Conservation (phyloP, 176 grass and related monocot genomes). For the Zea luxurians region DNA sequence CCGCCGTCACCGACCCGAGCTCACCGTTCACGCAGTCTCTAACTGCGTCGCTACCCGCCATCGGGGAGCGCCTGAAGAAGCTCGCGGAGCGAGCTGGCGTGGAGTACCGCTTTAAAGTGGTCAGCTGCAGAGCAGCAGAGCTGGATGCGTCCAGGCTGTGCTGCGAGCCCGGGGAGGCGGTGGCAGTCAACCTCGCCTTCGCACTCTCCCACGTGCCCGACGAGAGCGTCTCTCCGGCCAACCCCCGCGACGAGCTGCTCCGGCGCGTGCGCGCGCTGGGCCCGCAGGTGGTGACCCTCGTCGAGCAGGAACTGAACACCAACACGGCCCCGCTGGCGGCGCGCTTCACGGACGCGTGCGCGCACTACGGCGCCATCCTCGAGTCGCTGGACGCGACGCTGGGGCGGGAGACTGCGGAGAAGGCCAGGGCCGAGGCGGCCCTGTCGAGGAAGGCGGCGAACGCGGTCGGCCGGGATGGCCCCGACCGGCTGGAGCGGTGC, state of each 20-base stretch:
- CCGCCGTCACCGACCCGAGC: constrained; percentile 69
- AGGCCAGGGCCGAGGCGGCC: constrained; percentile 55
- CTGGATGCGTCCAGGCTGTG: constrained; percentile 53
- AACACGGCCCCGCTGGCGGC: constrained; percentile 73
- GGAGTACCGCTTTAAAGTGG: constrained; percentile 50
- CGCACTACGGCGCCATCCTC: constrained; percentile 65
- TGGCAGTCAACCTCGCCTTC: constrained; percentile 85
- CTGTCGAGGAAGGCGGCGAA: constrained; percentile 60
- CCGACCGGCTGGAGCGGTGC: constrained; percentile 78
- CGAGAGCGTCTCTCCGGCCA: constrained; percentile 89
- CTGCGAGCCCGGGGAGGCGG: constrained; percentile 63
- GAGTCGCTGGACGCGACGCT: constrained; percentile 61
- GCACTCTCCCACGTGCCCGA: constrained; percentile 72
- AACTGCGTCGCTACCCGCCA: neutral
- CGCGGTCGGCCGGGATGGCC: constrained; percentile 67
- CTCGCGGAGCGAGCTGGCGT: constrained; percentile 55
- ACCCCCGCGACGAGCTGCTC: constrained; percentile 85
- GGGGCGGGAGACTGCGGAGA: constrained; percentile 35
- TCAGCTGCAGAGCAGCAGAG: constrained; percentile 55
- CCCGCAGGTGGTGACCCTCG: constrained; percentile 60
- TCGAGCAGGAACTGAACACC: constrained; percentile 85
- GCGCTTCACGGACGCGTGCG: constrained; percentile 72
- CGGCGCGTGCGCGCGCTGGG: constrained; percentile 74
- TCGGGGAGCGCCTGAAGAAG: constrained; percentile 53
- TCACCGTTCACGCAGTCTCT: constrained; percentile 56